A percentile compares a stretch with the other conserved stretches of the same genome.
phyloP scores from a whole-genome alignment of 2,329 filamentous ascomycete genomes.

The Nakataea oryzae region DNA sequence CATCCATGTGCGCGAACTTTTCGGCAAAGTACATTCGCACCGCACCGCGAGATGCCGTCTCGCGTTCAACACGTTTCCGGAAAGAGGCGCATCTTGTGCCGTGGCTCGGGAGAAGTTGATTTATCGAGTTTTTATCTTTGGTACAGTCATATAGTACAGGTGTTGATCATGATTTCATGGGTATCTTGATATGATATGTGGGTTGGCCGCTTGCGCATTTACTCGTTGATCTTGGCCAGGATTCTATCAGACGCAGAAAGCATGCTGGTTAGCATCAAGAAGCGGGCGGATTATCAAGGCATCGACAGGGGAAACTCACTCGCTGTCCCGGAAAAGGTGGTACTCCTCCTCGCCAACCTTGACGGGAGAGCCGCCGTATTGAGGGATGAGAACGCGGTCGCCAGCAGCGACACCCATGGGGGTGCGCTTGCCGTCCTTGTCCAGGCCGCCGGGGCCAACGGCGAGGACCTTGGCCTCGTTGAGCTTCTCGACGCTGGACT shows the following conservation, averaged over 20 bases:
- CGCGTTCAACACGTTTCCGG: background rate
- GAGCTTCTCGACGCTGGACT: conserved; percentile 93
- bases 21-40: background rate
- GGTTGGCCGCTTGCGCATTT: conserved; percentile 26
- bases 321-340: conserved; percentile 91
- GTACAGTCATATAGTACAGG: conserved; percentile 6
- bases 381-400: conserved; percentile 91
- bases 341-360: conserved; percentile 98
- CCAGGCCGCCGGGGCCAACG: conserved; percentile 79
- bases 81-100: background rate
- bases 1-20: background rate
- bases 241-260: conserved; percentile 45
- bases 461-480: conserved; percentile 96
- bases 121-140: conserved; percentile 1
- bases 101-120: background rate
- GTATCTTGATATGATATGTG: conserved; percentile 18
- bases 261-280: conserved; percentile 7
- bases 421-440: conserved; percentile 83
- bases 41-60: background rate
- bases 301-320: conserved; percentile 55
- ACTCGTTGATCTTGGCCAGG: conserved; percentile 98
- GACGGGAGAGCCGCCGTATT: conserved; percentile 88
- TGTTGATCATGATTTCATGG: conserved; percentile 11
- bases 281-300: background rate
- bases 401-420: conserved; percentile 73